Evolutionary conservation across 2,329 filamentous ascomycete species (phyloP).

Genomic region (Dactylellina sp.): DNA sequence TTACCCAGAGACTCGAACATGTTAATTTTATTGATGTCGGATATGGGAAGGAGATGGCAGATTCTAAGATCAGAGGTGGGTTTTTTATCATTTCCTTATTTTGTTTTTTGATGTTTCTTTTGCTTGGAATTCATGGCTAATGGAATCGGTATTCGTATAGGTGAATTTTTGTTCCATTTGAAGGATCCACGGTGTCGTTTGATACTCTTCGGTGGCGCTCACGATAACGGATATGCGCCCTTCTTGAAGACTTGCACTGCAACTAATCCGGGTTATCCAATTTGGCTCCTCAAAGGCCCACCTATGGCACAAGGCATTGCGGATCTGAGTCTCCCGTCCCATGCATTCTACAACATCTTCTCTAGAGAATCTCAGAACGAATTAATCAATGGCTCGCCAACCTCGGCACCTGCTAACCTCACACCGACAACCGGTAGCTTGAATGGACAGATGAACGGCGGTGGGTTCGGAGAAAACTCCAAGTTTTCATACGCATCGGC

Average conservation of each 20-base stretch:
- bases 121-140: conserved; percentile 7
- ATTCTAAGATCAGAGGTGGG: conserved; percentile 72
- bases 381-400: conserved; percentile 30
- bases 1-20: conserved; percentile 71
- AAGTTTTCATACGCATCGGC: conserved; percentile 53
- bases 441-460: conserved; percentile 29
- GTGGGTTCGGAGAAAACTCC: background rate
- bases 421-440: conserved; percentile 34
- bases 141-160: conserved; percentile 42
- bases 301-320: conserved; percentile 34
- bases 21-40: conserved; percentile 76
- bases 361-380: conserved; percentile 46
- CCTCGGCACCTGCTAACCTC: conserved; percentile 13
- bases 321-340: conserved; percentile 36
- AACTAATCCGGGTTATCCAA: conserved; percentile 47
- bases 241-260: conserved; percentile 68
- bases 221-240: conserved; percentile 72
- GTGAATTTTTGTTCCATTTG: conserved; percentile 65
- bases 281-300: conserved; percentile 50
- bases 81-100: too few species aligned
- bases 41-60: conserved; percentile 70
- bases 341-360: conserved; percentile 33
- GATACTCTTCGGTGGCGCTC: conserved; percentile 72
- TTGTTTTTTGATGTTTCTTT: too few species aligned
- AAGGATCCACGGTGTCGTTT: conserved; percentile 73